Evolutionary conservation across 2,329 filamentous ascomycete genomes (phyloP).

Genomic region (Fonsecaea pedrosoi): DNA sequence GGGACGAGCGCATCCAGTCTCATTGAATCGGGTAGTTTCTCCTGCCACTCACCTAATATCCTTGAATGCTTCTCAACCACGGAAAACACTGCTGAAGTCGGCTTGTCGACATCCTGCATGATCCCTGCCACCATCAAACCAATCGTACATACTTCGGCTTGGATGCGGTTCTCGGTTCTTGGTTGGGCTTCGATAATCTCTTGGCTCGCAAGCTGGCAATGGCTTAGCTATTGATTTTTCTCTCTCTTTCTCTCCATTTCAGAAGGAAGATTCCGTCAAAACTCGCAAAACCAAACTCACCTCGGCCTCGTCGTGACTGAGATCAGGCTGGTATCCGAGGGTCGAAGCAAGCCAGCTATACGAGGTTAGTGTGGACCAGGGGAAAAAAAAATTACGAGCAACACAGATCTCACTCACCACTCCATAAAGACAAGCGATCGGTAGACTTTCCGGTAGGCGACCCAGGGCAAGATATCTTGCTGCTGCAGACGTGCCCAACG

Average conservation of each 20-base stretch:
- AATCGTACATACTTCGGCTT: slow-evolving; percentile 21
- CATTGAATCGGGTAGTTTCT: slow-evolving; percentile 16
- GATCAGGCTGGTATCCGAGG: slow-evolving; percentile 23
- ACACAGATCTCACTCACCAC: slow-evolving; percentile 12
- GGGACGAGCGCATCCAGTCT: slow-evolving; percentile 10
- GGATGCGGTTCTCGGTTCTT: slow-evolving; percentile 22
- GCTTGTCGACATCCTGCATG: slow-evolving; percentile 19
- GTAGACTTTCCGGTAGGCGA: slow-evolving; percentile 21
- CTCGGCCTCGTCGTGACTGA: slow-evolving; percentile 17
- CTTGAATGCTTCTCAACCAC: slow-evolving; percentile 13
- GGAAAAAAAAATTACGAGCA: neutral
- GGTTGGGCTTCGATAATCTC: slow-evolving; percentile 21
- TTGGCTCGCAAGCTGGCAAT: slow-evolving; percentile 14
- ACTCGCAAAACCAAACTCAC: slow-evolving; percentile 1
- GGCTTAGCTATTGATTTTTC: neutral
- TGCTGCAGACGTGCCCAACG: slow-evolving; percentile 21
- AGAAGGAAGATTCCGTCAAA: neutral
- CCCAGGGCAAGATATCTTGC: slow-evolving; percentile 12
- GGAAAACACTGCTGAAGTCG: slow-evolving; percentile 14
- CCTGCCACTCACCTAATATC: slow-evolving; percentile 20
- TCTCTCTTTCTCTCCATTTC: too few relatives aligned
- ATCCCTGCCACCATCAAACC: slow-evolving; percentile 21
- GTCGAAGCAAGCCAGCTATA: slow-evolving; percentile 23
- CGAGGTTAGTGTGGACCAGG: neutral
- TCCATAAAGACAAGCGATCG: slow-evolving; percentile 25